A percentile compares a stretch with the other conserved stretches of the same genome.
These are phyloP conservation scores for Stagonosporopsis cucurbitacearum DNA, from an alignment of 2,329 filamentous ascomycete genomes.

Conservation along the genomic window DNA sequence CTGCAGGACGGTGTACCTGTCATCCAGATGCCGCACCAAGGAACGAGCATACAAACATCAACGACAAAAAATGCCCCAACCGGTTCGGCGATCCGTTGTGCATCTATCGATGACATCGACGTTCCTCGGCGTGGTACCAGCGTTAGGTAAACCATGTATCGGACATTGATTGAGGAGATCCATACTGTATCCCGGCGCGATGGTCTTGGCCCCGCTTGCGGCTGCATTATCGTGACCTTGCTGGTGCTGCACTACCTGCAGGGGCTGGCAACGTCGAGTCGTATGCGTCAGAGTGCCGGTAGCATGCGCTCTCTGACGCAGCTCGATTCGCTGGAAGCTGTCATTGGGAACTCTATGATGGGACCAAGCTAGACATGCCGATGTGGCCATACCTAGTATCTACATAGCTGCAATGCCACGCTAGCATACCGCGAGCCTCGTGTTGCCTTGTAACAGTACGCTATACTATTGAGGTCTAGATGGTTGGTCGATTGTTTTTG, in stretches of 20 bases:
- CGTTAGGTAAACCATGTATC: conserved; percentile 9
- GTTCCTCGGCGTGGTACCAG: conserved; percentile 6
- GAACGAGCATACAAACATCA: background rate
- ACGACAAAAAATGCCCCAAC: background rate
- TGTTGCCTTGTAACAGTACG: conserved; percentile 9
- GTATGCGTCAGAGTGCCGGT: too few species aligned
- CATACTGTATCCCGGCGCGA: conserved; percentile 16
- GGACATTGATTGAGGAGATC: conserved; percentile 22
- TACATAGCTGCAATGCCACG: conserved; percentile 3
- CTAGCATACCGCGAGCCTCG: conserved; percentile 7
- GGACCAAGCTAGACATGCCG: too few species aligned
- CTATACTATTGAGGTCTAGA: background rate
- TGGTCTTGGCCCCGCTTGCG: background rate
- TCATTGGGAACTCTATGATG: too few species aligned
- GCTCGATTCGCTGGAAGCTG: too few species aligned
- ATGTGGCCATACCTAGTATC: too few species aligned
- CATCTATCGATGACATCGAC: conserved; percentile 6
- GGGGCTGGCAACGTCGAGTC: too few species aligned
- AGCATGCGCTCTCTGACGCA: too few species aligned
- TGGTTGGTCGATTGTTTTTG: background rate
- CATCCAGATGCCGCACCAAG: background rate
- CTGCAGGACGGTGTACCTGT: conserved; percentile 3
- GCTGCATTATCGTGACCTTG: background rate
- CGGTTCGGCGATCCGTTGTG: conserved; percentile 1
- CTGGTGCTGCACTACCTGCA: background rate